A percentile compares a stretch with the other conserved stretches of the same genome.
phyloP scores from a whole-genome alignment of 805 yeast species.

The Candida chilensis region DNA sequence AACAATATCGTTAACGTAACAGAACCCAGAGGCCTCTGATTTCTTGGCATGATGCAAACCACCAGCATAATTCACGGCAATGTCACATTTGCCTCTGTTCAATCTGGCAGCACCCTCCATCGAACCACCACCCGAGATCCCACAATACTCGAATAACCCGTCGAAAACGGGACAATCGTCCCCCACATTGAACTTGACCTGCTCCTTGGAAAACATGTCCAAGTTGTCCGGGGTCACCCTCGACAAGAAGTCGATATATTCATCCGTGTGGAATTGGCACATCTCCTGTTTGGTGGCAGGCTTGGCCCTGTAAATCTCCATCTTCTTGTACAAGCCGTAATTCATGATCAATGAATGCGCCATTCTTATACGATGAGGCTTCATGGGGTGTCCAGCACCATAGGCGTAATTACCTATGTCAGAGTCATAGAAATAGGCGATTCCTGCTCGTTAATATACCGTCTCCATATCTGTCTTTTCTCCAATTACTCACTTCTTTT shows the following conservation, averaged over 20 bases:
- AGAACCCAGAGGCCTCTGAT: conserved; percentile 83
- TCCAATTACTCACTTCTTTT: conserved; percentile 29
- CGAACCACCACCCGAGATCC: conserved; percentile 82
- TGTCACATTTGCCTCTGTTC: conserved; percentile 75
- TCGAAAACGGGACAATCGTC: conserved; percentile 88
- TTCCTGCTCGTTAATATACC: conserved; percentile 25
- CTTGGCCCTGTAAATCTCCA: conserved; percentile 95
- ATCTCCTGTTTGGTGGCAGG: conserved; percentile 97
- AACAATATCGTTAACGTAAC: conserved; percentile 86
- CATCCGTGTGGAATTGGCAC: conserved; percentile 98
- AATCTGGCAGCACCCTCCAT: conserved; percentile 85
- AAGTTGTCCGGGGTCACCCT: conserved; percentile 90
- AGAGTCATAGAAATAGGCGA: conserved; percentile 77
- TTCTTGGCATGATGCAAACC: conserved; percentile 92
- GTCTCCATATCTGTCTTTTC: conserved; percentile 1
- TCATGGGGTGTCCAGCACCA: conserved; percentile 99
- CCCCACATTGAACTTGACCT: conserved; percentile 88
- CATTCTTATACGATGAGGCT: conserved; percentile 98
- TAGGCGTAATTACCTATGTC: conserved; percentile 98
- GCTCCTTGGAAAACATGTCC: conserved; percentile 81
- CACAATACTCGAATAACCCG: conserved; percentile 67
- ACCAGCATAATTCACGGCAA: conserved; percentile 91
- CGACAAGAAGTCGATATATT: conserved; percentile 85
- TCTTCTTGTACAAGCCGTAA: conserved; percentile 90
- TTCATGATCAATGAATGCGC: conserved; percentile 96